Evolutionary conservation across 805 yeast genomes (phyloP).

Genomic region (Cyberlindnera euphorbiiphila): DNA sequence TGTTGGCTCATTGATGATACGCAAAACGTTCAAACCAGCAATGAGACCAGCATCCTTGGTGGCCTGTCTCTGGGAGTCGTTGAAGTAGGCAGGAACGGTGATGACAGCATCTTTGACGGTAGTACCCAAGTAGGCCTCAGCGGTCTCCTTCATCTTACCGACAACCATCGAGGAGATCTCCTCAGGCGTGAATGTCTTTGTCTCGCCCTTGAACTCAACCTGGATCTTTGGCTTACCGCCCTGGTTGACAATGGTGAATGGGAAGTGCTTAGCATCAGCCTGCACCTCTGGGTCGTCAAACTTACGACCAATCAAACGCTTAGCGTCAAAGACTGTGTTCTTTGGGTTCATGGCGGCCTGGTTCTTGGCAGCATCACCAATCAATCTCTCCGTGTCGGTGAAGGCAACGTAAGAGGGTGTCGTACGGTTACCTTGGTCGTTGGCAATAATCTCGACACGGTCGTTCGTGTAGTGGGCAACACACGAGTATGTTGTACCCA

Average conservation of each 20-base stretch:
- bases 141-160: conserved; percentile 61
- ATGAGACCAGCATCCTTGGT: conserved; percentile 96
- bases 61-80: conserved; percentile 97
- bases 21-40: conserved; percentile 91
- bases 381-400: conserved; percentile 33
- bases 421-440: conserved; percentile 98
- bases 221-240: conserved; percentile 84
- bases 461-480: conserved; percentile 86
- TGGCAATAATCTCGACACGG: conserved; percentile 92
- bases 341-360: conserved; percentile 76
- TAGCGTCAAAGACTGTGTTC: conserved; percentile 78
- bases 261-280: conserved; percentile 59
- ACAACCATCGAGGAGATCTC: conserved; percentile 68
- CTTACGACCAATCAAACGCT: conserved; percentile 75
- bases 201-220: conserved; percentile 87
- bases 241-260: conserved; percentile 61
- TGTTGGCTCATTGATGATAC: conserved; percentile 96
- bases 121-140: conserved; percentile 52
- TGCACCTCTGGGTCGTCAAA: conserved; percentile 70
- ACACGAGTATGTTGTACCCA: conserved; percentile 97
- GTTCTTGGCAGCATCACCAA: conserved; percentile 73
- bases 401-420: conserved; percentile 92
- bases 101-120: conserved; percentile 68
- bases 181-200: conserved; percentile 65
- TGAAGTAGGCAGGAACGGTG: conserved; percentile 96